Evolutionary conservation across 2,329 filamentous ascomycete species (phyloP), one percentile per base, ranked within the genome.

Genomic region (Didymella glomerata): DNA sequence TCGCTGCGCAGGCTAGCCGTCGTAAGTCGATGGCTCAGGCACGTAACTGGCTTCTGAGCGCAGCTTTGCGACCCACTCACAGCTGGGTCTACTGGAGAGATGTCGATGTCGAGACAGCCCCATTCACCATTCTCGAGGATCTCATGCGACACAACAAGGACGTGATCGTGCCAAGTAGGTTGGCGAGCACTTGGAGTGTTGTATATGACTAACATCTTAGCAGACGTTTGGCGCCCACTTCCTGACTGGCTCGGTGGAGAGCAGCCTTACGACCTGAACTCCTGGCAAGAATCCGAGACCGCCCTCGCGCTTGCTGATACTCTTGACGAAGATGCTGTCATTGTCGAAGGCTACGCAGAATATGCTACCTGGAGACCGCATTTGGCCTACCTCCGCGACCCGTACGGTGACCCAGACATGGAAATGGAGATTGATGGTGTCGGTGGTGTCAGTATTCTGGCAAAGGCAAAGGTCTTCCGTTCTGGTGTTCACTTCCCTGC

Each of bases 51-150:
- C 83, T 99, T 51, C 81, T 99, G 56, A 97, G 93, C 71, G 94
- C 95, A 40, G 94, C 95, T 22, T 81, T 99, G 53, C 88, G 95
- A 42, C 95, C 95, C 1, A 96, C 95, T 51, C 95, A 99, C 76
- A 97, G 93, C 65, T 99, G 95, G 95, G 95, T 99, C 10, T 99
- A 99, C 76, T 99, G 95, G 95, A 88, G 95, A 78, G 95, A 99
- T 80, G 95, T 97, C 24, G 95, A 99, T 79, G 95, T 99, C 9
- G 93, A 98, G 79, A 99, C 95, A 1, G 95, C 95, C 2, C 95
- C 95, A 0, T 95, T 94, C 73, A 98, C 95, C 0, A 98, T 99
- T 68, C 81, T 99, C 63, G 95, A 99, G 76, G 95, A 99, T 80
- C 81, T 99, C 54, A 99, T 99, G 95, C 88, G 94, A 64, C 95